A percentile compares a stretch with the other conserved stretches of the same genome.
These are phyloP conservation scores for Dacryopinax spathularia DNA, from an alignment of 768 basidiomycete species.

Conservation along the genomic window DNA sequence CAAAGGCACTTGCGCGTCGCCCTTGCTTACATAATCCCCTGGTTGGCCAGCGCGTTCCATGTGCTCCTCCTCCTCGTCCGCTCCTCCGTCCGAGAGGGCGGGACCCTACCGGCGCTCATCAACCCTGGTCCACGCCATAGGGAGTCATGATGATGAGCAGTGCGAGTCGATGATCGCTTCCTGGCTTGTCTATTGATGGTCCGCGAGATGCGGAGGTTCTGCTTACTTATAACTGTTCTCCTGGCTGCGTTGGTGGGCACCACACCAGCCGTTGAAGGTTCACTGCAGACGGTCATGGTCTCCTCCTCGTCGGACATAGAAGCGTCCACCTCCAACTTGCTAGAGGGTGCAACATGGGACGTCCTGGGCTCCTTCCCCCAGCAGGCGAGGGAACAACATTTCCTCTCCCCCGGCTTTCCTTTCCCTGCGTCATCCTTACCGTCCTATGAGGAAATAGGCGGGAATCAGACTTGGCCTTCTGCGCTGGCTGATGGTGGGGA, in stretches of 20 bases:
- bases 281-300: too few species aligned
- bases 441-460: not conserved
- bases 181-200: too few species aligned
- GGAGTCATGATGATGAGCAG: too few species aligned
- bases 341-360: not conserved
- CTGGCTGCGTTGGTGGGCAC: too few species aligned
- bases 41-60: not conserved
- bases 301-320: too few species aligned
- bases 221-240: too few species aligned
- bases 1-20: not conserved
- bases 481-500: conserved; percentile 47
- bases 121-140: too few species aligned
- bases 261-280: too few species aligned
- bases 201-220: too few species aligned
- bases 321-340: not conserved
- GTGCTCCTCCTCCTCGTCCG: not conserved
- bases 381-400: conserved; percentile 71
- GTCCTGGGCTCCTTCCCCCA: conserved; percentile 74
- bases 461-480: conserved; percentile 43
- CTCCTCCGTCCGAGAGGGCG: too few species aligned
- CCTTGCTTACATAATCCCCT: not conserved
- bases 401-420: conserved; percentile 63
- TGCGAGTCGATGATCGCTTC: too few species aligned
- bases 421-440: conserved; percentile 25
- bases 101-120: not conserved